Base-by-base conservation (phyloP, 73 alveolate species). In the Tetrahymena elliotti region DNA sequence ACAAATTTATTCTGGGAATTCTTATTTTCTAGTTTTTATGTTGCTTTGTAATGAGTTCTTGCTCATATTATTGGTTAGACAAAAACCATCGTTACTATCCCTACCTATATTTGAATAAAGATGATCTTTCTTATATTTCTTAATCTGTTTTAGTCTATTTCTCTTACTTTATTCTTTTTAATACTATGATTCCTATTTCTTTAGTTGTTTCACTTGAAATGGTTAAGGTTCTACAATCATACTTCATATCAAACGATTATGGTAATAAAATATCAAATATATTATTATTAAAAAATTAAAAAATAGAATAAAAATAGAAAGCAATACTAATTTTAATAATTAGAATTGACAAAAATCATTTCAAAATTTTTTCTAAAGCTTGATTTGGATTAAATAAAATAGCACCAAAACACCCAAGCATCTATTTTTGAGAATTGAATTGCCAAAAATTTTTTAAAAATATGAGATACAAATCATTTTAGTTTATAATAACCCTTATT, bases 161-260 rank as follows among this genome's bases (percentile, higher is more conserved):
- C 94, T 98, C 99, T 35, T 98, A 97, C 95, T 98, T 98, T 97
- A 97, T 98, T 22, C 99, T 98, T 36, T 98, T 98, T 93, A 98
- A 99, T 83, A 99, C 98, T 83, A 92, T 99, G 97, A 99, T 99
- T 52, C 99, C 99, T 9, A 99, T 99, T 41, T 98, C 99, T 3
- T 96, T 99, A 52, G 99, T 98, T 96, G 99, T 99, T 2, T 98
- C 99, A 31, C 95, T 99, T 94, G 99, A 99, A 95, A 95, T 99
- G 95, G 97, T 96, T n/a, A 97, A 97, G 54, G 95, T 95, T 20
- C 97, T 95, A 4, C 96, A 97, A 92, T 97, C 98, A 16, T 97
- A 95, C 95, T 97, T 97, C 93, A 97, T 97, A 82, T 83, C 84
- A n/a, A 95, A 93, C 53, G 99, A 97, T 92, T 96, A 83, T 68